Evolutionary conservation across 768 basidiomycete genomes (phyloP).

Genomic region (Lyophyllum atratum): DNA sequence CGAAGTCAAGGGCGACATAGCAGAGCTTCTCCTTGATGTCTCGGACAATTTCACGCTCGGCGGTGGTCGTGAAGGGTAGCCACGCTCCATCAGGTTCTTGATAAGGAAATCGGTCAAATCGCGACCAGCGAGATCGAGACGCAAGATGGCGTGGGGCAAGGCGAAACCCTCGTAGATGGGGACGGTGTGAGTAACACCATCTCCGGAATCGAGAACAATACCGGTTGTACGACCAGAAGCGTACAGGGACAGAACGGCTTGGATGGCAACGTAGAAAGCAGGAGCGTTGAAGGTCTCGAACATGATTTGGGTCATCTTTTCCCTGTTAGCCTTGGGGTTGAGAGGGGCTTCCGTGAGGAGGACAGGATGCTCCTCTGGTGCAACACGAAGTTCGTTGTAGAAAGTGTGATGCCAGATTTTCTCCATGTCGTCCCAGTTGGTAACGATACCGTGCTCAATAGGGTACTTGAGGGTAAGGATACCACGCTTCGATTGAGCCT

Average conservation of each 20-base stretch:
- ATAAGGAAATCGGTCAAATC: slow-evolving; percentile 85
- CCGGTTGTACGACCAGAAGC: slow-evolving; percentile 94
- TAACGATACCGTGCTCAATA: slow-evolving; percentile 92
- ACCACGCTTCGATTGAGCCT: slow-evolving; percentile 94
- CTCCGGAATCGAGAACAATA: slow-evolving; percentile 95
- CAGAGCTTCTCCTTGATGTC: slow-evolving; percentile 98
- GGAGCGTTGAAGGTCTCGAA: slow-evolving; percentile 95
- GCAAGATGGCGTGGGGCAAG: slow-evolving; percentile 89
- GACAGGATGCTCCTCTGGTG: slow-evolving; percentile 91
- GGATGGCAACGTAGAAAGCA: slow-evolving; percentile 90
- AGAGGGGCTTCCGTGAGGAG: slow-evolving; percentile 90
- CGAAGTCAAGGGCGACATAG: slow-evolving; percentile 93
- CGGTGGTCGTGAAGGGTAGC: slow-evolving; percentile 93
- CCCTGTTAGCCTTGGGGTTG: slow-evolving; percentile 91
- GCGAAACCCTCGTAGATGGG: slow-evolving; percentile 96
- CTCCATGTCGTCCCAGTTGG: slow-evolving; percentile 99
- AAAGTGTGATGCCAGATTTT: slow-evolving; percentile 99
- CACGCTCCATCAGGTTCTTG: slow-evolving; percentile 88
- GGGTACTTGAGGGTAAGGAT: slow-evolving; percentile 93
- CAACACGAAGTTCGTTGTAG: slow-evolving; percentile 94
- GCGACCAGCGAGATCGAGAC: slow-evolving; percentile 91
- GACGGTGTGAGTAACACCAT: slow-evolving; percentile 95
- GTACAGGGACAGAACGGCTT: slow-evolving; percentile 89
- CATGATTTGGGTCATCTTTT: slow-evolving; percentile 97
- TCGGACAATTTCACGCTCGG: slow-evolving; percentile 91